These are phyloP conservation scores for Boletus coccyginus DNA, from an alignment of 768 basidiomycete genomes.

Conservation along the genomic window DNA sequence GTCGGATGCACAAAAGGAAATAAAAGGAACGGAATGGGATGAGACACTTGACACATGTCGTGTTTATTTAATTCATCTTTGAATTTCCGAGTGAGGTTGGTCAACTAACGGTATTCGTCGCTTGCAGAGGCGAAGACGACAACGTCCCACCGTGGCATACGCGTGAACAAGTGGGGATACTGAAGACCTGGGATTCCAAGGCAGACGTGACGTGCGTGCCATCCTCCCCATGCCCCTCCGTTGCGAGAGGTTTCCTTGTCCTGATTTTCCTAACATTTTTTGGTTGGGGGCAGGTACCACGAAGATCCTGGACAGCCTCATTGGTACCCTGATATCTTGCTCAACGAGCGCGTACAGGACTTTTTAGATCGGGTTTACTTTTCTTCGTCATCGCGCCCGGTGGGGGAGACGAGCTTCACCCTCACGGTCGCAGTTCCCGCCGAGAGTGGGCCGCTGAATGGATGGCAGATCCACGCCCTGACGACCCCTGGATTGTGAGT, in stretches of 20 bases:
- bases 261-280: not conserved
- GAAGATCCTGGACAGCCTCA: constrained; percentile 66
- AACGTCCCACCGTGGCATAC: constrained; percentile 90
- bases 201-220: constrained; percentile 51
- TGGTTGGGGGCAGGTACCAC: constrained; percentile 41
- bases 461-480: constrained; percentile 62
- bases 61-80: not conserved
- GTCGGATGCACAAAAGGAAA: not conserved
- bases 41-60: not conserved
- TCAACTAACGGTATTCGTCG: not conserved
- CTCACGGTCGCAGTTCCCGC: constrained; percentile 68
- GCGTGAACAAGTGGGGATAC: constrained; percentile 56
- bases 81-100: not conserved
- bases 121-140: constrained; percentile 66
- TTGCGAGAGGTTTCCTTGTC: not conserved
- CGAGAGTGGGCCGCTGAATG: constrained; percentile 69
- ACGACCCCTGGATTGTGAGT: constrained; percentile 66
- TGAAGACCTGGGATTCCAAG: constrained; percentile 55
- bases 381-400: not conserved
- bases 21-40: not conserved
- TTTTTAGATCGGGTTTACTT: constrained; percentile 48
- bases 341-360: constrained; percentile 47
- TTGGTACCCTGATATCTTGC: constrained; percentile 66
- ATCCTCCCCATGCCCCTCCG: not conserved
- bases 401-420: constrained; percentile 47